Percentiles rank a stretch among this genome's conserved stretches.
These are phyloP conservation scores for Juglanconis juglandina DNA, from an alignment of 2,329 filamentous ascomycete species.

Conservation along the genomic window DNA sequence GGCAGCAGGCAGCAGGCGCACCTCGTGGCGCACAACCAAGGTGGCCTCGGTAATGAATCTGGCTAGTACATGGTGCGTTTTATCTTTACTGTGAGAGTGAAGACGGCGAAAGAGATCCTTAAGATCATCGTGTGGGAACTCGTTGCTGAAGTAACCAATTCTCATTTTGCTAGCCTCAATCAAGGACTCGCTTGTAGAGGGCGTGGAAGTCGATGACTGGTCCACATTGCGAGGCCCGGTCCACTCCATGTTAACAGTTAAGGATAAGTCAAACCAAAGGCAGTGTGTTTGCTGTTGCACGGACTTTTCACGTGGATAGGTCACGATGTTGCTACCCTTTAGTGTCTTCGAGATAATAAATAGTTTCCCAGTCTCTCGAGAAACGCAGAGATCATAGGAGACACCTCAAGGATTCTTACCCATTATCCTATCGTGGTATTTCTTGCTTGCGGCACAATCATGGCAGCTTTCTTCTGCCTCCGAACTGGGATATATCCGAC, in stretches of 20 bases:
- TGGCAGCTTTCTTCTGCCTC: too few species aligned
- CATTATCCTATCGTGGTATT: too few species aligned
- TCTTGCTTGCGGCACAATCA: too few species aligned
- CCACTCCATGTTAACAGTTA: background rate
- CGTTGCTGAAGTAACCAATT: slow-evolving; percentile 44
- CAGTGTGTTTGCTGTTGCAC: too few species aligned
- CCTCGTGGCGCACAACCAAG: slow-evolving; percentile 36
- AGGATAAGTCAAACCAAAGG: background rate
- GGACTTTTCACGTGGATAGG: too few species aligned
- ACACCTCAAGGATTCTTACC: too few species aligned
- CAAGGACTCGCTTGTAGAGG: background rate
- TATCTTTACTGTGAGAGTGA: slow-evolving; percentile 37
- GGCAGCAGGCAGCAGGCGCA: slow-evolving; percentile 26
- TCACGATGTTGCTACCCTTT: too few species aligned
- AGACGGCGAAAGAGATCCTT: slow-evolving; percentile 37
- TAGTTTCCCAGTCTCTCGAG: too few species aligned
- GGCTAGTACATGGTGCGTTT: slow-evolving; percentile 32
- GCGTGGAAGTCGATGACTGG: background rate
- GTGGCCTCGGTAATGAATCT: slow-evolving; percentile 40
- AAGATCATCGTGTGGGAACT: slow-evolving; percentile 45
- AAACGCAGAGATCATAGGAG: too few species aligned
- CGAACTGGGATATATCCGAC: too few species aligned
- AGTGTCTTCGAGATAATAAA: too few species aligned
- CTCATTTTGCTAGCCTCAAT: slow-evolving; percentile 24
- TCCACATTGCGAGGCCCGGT: background rate